Base-by-base conservation (phyloP, 495 filamentous ascomycete genomes). In the Trichoderma parareesei region DNA sequence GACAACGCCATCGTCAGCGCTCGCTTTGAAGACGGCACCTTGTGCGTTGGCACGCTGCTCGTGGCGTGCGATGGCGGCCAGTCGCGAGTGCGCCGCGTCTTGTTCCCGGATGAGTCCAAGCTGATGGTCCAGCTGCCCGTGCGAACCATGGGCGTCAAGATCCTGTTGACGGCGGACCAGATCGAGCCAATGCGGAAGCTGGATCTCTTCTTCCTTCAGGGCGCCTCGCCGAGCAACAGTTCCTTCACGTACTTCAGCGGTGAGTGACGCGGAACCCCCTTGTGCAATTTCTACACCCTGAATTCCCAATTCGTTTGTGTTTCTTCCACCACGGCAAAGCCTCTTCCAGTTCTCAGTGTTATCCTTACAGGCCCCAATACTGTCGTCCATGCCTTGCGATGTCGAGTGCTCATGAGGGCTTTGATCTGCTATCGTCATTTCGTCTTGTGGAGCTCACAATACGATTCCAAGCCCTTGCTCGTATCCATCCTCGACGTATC, bases 171-270 rank as follows among this genome's bases (percentile, higher is more conserved):
- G 2, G 65, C 64, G 5, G 73, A 71, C 16, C 59, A 73, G 46
- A 72, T 76, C 16, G 69, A 68, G 43, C 68, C 70, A 35, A 14
- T 76, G 20, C 60, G 67, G 27, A 64, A 66, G 60, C 77, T 87
- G 18, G 85, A 88, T 61, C 84, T 85, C 1, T 82, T 81, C 35
- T 82, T 89, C 48, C 83, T 88, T 57, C 84, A 88, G 60, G 84
- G 85, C 1, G 77, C 79, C 4, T 78, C 87, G 61, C 84, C 86
- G 0, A 72, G 76, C 13, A 81, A 85, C 11, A 74, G 82, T 37
- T 76, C 81, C 5, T 88, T 82, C 69, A 65, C 68, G 27, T 76
- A 72, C 60, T 68, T 73, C 18, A 75, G 73, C 44, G 65, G 74
- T 76, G 35, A 66, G 71, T 70, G 9, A 11, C 33, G 14, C 53